These are phyloP conservation scores for Arachnopeziza araneosa DNA, from an alignment of 2,329 filamentous ascomycete genomes.

Conservation along the genomic window DNA sequence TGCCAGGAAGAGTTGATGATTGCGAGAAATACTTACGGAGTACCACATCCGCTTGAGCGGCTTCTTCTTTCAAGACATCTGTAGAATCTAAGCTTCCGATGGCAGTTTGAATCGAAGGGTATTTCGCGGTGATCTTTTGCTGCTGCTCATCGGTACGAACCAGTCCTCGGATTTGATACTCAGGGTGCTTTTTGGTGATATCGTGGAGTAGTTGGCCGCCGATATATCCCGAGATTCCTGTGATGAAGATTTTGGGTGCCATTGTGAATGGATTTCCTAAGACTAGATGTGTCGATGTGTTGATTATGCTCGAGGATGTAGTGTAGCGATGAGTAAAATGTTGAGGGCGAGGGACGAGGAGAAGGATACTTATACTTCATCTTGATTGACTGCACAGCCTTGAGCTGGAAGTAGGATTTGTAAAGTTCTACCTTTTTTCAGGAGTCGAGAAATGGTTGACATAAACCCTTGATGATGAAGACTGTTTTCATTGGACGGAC, in stretches of 20 bases:
- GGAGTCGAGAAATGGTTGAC: too few relatives aligned
- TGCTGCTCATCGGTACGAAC: constrained; percentile 13
- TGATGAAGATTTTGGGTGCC: constrained; percentile 15
- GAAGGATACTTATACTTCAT: too few relatives aligned
- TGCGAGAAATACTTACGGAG: too few relatives aligned
- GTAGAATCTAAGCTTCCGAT: constrained; percentile 12
- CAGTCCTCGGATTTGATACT: constrained; percentile 10
- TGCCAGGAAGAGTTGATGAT: too few relatives aligned
- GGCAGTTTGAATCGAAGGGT: constrained; percentile 8
- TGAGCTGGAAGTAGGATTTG: too few relatives aligned
- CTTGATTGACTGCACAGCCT: too few relatives aligned
- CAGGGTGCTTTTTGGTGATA: constrained; percentile 10
- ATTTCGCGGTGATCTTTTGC: constrained; percentile 7
- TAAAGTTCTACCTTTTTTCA: too few relatives aligned
- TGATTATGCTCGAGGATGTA: too few relatives aligned
- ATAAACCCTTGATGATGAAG: too few relatives aligned
- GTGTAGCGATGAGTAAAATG: too few relatives aligned
- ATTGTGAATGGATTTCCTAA: constrained; percentile 4
- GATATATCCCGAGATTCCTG: constrained; percentile 17
- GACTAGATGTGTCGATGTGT: not conserved
- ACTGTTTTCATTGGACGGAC: too few relatives aligned
- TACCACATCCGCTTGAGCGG: constrained; percentile 12
- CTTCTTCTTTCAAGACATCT: constrained; percentile 9
- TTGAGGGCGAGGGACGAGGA: too few relatives aligned
- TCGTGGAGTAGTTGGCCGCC: constrained; percentile 11